Base-by-base conservation (phyloP, 2,329 filamentous ascomycete genomes). In the Boeremia lycopersici region DNA sequence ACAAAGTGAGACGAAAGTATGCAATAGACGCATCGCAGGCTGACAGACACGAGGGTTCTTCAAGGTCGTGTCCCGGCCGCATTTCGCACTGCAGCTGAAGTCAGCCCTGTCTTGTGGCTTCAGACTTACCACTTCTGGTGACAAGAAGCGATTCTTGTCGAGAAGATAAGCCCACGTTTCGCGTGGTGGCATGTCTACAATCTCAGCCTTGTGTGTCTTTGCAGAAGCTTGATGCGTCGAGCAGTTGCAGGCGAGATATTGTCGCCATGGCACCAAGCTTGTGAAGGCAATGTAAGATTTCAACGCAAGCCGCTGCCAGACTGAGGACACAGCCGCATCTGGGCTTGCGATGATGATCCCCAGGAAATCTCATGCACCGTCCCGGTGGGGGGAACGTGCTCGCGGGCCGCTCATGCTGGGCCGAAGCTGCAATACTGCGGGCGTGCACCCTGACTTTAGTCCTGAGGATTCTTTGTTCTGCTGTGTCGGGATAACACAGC, bases 31-130 rank as follows among this genome's bases (percentile, higher is more conserved):
- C 5, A 26, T 31, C 19, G 33, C n/a, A 33, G 43, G 23, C 40
- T 33, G 44, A 55, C 34, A 57, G 54, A 56, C 23, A 33, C 35
- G 48, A 46, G 48, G 57, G 58, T 34, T 38, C 19, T 47, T 59
- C 19, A 45, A 42, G 38, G 54, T 57, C 56, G 43, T 44, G 19
- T 46, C 49, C 39, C 47, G 46, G 53, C 49, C 19, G 19, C 19
- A 23, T 23, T 23, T 52, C 55, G 60, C 64, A 59, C 61, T 58
- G 39, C 51, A 59, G 60, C 61, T 63, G 61, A 54, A 53, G 53
- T 62, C 63, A 61, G 67, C 63, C 64, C 59, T 62, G 61, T 42
- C 25, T 23, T 45, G 65, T 69, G 67, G 63, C 63, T 64, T 63
- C 51, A 52, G 54, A 53, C 59, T 64, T 61, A 39, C 67, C 60